A percentile compares a stretch with the other conserved stretches of the same genome.
phyloP scores from a whole-genome alignment of 176 grass and related monocot species.

The Lolium rigidum region DNA sequence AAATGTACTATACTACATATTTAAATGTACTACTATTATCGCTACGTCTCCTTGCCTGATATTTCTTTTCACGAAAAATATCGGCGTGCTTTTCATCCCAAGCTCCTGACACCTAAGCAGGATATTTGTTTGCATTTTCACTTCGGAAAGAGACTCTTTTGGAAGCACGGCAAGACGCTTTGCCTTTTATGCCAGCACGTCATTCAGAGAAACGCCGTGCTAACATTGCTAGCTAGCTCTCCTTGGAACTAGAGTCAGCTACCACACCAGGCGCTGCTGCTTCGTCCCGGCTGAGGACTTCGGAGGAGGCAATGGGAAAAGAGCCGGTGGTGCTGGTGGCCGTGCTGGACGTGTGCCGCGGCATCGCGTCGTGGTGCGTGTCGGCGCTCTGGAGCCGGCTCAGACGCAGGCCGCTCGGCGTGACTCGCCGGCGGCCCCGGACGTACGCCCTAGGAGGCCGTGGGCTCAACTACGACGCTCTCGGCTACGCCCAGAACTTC shows the following conservation, averaged over 20 bases:
- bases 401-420: conserved; percentile 9
- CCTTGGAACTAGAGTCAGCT: not conserved
- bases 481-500: conserved; percentile 68
- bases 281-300: not conserved
- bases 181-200: not conserved
- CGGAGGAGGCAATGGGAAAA: not conserved
- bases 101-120: not conserved
- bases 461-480: conserved; percentile 65
- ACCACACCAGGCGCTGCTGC: not conserved
- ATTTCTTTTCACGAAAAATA: not conserved
- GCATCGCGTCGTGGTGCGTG: conserved; percentile 47
- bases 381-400: conserved; percentile 50
- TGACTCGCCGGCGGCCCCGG: conserved; percentile 26
- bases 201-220: not conserved
- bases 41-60: not conserved
- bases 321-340: not conserved
- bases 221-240: not conserved
- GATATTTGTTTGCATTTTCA: not conserved
- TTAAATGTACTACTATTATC: not conserved
- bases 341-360: conserved; percentile 19
- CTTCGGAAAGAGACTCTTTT: not conserved
- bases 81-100: not conserved
- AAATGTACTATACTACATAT: too few species aligned
- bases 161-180: not conserved
- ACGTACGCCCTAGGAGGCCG: conserved; percentile 40